These are phyloP conservation scores for Lentinus brumalis DNA, from an alignment of 768 basidiomycete species.

Conservation along the genomic window DNA sequence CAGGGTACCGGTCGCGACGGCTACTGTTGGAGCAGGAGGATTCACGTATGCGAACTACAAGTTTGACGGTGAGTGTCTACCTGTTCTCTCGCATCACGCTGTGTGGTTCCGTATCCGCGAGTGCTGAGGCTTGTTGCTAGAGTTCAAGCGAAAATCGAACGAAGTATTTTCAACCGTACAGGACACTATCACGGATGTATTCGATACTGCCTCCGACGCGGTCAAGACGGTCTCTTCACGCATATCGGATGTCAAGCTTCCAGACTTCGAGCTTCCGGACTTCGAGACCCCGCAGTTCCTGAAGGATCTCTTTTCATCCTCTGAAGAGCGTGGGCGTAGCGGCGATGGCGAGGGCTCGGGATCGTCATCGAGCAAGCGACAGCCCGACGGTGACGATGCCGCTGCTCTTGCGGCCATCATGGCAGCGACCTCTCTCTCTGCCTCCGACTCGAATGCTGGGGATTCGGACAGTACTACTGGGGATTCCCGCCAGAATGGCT, in stretches of 20 bases:
- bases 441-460: slow-evolving; percentile 55
- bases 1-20: slow-evolving; percentile 84
- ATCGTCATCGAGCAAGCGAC: slow-evolving; percentile 42
- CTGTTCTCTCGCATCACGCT: neutral
- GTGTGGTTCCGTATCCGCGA: neutral
- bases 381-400: slow-evolving; percentile 54
- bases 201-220: slow-evolving; percentile 73
- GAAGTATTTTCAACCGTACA: slow-evolving; percentile 68
- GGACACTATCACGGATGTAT: slow-evolving; percentile 68
- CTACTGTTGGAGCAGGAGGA: slow-evolving; percentile 87
- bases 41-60: slow-evolving; percentile 96
- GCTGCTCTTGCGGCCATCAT: slow-evolving; percentile 73
- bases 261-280: slow-evolving; percentile 55
- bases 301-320: slow-evolving; percentile 56
- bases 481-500: slow-evolving; percentile 67
- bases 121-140: slow-evolving; percentile 36
- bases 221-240: slow-evolving; percentile 41
- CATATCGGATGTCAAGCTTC: slow-evolving; percentile 19
- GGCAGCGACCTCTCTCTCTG: slow-evolving; percentile 78
- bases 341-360: slow-evolving; percentile 36
- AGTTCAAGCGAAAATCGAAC: slow-evolving; percentile 68
- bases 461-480: slow-evolving; percentile 34
- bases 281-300: slow-evolving; percentile 67
- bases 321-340: slow-evolving; percentile 18
- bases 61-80: slow-evolving; percentile 73